A percentile compares a stretch with the other conserved stretches of the same genome.
Evolutionary conservation across 345 rosid genomes (phyloP).

Genomic region (Lumnitzera littorea): DNA sequence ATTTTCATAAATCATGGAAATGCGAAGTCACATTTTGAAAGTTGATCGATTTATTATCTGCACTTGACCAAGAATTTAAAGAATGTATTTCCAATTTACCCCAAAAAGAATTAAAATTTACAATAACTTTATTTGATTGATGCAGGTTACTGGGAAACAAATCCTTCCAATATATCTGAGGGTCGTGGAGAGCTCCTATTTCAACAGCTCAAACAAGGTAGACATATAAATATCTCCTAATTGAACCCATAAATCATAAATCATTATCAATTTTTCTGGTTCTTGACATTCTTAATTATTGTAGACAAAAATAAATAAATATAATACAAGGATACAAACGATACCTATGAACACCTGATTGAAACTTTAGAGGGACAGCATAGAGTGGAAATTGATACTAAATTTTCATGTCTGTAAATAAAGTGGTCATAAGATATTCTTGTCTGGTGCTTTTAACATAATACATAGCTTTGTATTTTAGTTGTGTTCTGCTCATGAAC

Average conservation of each 20-base stretch:
- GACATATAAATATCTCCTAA: constrained; percentile 4
- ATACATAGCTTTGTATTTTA: constrained; percentile 12
- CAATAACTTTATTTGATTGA: background rate
- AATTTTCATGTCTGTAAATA: constrained; percentile 12
- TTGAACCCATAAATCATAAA: too few species aligned
- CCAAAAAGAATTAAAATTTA: background rate
- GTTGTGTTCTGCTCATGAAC: constrained; percentile 18
- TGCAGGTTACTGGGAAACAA: constrained; percentile 82
- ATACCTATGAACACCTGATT: too few species aligned
- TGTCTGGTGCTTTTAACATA: background rate
- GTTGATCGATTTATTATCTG: too few species aligned
- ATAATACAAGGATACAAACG: too few species aligned
- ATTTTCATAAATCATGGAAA: too few species aligned
- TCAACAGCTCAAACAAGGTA: constrained; percentile 95
- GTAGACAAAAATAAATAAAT: too few species aligned
- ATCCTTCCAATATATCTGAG: constrained; percentile 79
- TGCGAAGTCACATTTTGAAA: too few species aligned
- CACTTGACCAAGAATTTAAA: too few species aligned
- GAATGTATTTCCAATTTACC: too few species aligned
- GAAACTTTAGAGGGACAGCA: too few species aligned
- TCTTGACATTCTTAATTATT: too few species aligned
- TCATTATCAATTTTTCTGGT: too few species aligned
- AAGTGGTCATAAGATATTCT: background rate
- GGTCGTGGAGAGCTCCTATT: constrained; percentile 93
- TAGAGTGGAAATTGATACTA: constrained; percentile 8